Evolutionary conservation across 306 rosid species (phyloP).

Genomic region (Casuarina glauca): DNA sequence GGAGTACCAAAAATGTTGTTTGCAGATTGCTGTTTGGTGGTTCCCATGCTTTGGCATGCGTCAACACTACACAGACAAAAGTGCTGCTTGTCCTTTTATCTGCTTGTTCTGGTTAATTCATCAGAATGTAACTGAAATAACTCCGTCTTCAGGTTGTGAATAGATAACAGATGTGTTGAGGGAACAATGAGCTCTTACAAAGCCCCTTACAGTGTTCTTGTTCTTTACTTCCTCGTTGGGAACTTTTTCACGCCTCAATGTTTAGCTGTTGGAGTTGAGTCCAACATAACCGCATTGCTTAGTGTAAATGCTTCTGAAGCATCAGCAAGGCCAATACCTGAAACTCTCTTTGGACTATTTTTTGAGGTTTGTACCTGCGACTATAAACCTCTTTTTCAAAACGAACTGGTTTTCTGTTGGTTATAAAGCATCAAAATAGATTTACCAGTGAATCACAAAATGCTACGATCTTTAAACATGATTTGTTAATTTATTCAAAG

Average conservation of each 20-base stretch:
- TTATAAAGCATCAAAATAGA: not conserved
- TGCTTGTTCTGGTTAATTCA: constrained; percentile 14
- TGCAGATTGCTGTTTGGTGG: not conserved
- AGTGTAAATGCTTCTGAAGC: constrained; percentile 64
- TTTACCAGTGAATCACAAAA: too few relatives aligned
- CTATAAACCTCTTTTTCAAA: not conserved
- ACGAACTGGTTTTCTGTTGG: not conserved
- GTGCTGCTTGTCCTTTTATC: constrained; percentile 1
- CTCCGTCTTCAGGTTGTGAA: constrained; percentile 25
- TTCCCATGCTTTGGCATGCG: not conserved
- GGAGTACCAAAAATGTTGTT: too few relatives aligned
- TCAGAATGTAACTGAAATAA: constrained; percentile 14
- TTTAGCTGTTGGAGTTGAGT: constrained; percentile 40
- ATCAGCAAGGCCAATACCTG: constrained; percentile 49
- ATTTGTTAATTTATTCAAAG: too few relatives aligned
- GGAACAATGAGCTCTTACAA: constrained; percentile 53
- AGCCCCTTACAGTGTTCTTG: constrained; percentile 36
- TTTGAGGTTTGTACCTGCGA: constrained; percentile 60
- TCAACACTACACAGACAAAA: not conserved
- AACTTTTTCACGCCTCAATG: constrained; percentile 37
- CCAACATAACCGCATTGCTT: constrained; percentile 44
- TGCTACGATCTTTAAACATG: too few relatives aligned
- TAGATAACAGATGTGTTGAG: constrained; percentile 47
- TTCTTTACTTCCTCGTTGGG: constrained; percentile 43
- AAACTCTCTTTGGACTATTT: constrained; percentile 76